These are phyloP conservation scores for Fusarium haematococcum DNA, from an alignment of 2,329 filamentous ascomycete genomes.

Conservation along the genomic window DNA sequence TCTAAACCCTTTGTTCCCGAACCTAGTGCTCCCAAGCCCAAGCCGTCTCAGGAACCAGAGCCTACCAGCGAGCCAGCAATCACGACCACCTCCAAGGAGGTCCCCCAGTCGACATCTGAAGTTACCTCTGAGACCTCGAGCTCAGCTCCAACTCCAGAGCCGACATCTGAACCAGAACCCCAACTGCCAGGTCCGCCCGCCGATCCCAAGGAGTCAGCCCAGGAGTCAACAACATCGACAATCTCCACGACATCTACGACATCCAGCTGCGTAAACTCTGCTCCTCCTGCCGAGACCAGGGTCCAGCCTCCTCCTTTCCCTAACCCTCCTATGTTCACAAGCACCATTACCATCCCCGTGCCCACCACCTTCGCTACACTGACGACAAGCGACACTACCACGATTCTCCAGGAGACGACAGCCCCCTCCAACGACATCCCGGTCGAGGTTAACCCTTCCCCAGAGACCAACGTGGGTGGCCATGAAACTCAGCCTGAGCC, in stretches of 20 bases:
- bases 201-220: constrained; percentile 19
- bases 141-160: constrained; percentile 15
- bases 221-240: background rate
- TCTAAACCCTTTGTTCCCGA: constrained; percentile 41
- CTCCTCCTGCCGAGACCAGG: constrained; percentile 13
- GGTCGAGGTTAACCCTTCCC: constrained; percentile 4
- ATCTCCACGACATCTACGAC: background rate
- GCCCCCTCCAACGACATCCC: constrained; percentile 8
- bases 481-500: constrained; percentile 10
- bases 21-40: constrained; percentile 15
- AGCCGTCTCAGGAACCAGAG: constrained; percentile 13
- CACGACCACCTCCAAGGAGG: background rate
- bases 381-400: constrained; percentile 11
- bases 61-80: background rate
- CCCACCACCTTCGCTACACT: constrained; percentile 20
- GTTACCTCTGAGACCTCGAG: constrained; percentile 4
- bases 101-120: constrained; percentile 7
- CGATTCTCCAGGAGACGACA: constrained; percentile 3
- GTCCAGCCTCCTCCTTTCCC: constrained; percentile 1
- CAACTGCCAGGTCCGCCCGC: constrained; percentile 7
- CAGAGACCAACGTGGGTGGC: constrained; percentile 15
- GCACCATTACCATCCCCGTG: background rate
- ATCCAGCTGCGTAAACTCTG: background rate
- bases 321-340: background rate
- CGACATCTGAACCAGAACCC: constrained; percentile 13